Conservation (phyloP, 768 basidiomycete genomes). For the Boletus sp. region DNA sequence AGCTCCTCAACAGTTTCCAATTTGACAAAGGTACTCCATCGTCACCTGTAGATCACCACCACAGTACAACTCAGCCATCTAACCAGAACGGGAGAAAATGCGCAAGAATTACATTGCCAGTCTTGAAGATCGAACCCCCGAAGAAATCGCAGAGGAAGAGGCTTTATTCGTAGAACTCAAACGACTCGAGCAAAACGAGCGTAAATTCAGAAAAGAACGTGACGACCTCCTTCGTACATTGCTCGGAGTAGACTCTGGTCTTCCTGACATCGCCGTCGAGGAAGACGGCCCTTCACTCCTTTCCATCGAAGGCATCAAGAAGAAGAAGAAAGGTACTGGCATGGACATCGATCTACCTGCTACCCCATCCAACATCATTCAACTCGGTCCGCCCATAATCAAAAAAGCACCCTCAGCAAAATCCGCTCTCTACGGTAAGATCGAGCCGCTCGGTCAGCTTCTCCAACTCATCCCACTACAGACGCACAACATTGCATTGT, state of each 20-base stretch:
- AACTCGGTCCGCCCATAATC: constrained; percentile 36
- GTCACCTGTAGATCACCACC: no score
- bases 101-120: constrained; percentile 86
- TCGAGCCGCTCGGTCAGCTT: not conserved
- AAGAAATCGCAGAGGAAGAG: constrained; percentile 94
- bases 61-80: not conserved
- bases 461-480: constrained; percentile 31
- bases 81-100: constrained; percentile 76
- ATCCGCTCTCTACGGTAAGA: constrained; percentile 58
- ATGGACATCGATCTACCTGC: constrained; percentile 35
- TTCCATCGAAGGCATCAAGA: constrained; percentile 48
- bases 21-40: constrained; percentile 78
- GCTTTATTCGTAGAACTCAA: constrained; percentile 91
- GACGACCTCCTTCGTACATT: constrained; percentile 84
- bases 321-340: constrained; percentile 44
- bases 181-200: constrained; percentile 91
- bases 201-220: constrained; percentile 81
- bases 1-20: constrained; percentile 65
- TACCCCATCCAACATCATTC: constrained; percentile 37
- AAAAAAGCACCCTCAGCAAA: constrained; percentile 47
- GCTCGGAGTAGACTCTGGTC: constrained; percentile 83
- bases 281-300: constrained; percentile 60
- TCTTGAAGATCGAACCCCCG: constrained; percentile 84
- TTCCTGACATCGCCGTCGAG: constrained; percentile 62
- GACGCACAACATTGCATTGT: constrained; percentile 73